Percentiles rank a stretch among this genome's conserved stretches.
Conservation (phyloP, 495 filamentous ascomycete genomes). For the Hypoxylon fuscum region DNA sequence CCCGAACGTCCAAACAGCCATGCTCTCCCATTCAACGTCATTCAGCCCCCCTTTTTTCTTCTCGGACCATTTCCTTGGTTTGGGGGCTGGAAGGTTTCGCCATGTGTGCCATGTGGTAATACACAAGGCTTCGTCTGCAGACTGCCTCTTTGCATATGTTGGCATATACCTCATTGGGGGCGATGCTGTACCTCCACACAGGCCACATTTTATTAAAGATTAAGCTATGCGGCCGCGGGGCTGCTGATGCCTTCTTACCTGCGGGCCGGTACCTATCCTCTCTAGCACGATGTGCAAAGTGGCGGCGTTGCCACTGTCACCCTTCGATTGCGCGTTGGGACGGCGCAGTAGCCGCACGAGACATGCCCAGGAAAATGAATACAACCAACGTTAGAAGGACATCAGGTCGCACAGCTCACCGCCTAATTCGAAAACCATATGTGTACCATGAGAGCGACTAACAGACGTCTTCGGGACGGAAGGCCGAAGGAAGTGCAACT, state of each 20-base stretch:
- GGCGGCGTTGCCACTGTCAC: neutral
- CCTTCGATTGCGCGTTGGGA: slow-evolving; percentile 2
- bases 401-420: slow-evolving; percentile 17
- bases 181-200: slow-evolving; percentile 9
- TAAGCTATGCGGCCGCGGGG: neutral
- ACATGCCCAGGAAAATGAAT: neutral
- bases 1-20: slow-evolving; percentile 31
- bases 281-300: neutral
- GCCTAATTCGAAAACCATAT: slow-evolving; percentile 6
- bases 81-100: slow-evolving; percentile 27
- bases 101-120: slow-evolving; percentile 22
- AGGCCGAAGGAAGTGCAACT: slow-evolving; percentile 7
- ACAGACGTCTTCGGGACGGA: slow-evolving; percentile 11
- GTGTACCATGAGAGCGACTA: slow-evolving; percentile 6
- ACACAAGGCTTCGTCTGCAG: slow-evolving; percentile 13
- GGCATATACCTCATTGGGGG: slow-evolving; percentile 11
- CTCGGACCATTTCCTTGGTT: slow-evolving; percentile 8
- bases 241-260: slow-evolving; percentile 3
- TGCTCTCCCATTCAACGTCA: slow-evolving; percentile 14
- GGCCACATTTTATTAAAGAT: slow-evolving; percentile 9
- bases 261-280: neutral
- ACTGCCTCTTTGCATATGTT: neutral
- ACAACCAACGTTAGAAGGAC: slow-evolving; percentile 24
- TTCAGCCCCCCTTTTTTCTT: slow-evolving; percentile 3
- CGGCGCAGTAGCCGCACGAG: slow-evolving; percentile 10